Percentiles rank a stretch among this genome's conserved stretches.
phyloP scores from a whole-genome alignment of 305 asterid species.

The Lippia alba region DNA sequence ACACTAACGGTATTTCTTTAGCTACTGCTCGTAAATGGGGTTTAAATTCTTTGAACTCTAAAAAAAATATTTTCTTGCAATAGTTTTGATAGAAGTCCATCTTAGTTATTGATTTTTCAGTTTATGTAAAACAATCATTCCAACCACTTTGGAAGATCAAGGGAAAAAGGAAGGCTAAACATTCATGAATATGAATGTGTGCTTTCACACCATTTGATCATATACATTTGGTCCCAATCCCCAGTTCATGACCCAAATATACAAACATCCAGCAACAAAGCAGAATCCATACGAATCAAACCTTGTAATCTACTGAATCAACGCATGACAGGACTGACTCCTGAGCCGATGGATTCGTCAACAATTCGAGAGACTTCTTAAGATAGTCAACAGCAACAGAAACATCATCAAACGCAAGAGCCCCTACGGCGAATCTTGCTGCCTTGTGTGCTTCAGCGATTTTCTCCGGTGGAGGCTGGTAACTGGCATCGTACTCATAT shows the following conservation, averaged over 20 bases:
- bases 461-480: constrained; percentile 78
- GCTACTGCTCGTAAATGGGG: not conserved
- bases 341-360: constrained; percentile 76
- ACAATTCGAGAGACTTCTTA: constrained; percentile 69
- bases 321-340: constrained; percentile 38
- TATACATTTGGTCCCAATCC: constrained; percentile 1
- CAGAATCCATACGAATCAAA: constrained; percentile 35
- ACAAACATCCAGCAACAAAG: constrained; percentile 22
- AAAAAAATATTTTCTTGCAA: too few species aligned
- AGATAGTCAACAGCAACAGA: constrained; percentile 69
- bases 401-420: constrained; percentile 84
- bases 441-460: constrained; percentile 86
- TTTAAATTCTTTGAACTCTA: not conserved
- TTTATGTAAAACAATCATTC: too few species aligned
- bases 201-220: constrained; percentile 11
- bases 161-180: too few species aligned
- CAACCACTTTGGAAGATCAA: too few species aligned
- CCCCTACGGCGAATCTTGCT: constrained; percentile 86
- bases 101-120: too few species aligned
- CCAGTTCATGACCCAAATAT: constrained; percentile 24
- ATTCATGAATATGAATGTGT: not conserved
- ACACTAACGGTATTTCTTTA: too few species aligned
- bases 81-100: too few species aligned
- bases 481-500: constrained; percentile 59
- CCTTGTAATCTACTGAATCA: constrained; percentile 11